Evolutionary conservation across 495 filamentous ascomycete species (phyloP), one percentile per base, ranked within the genome.

Genomic region (Xylaria longipes): DNA sequence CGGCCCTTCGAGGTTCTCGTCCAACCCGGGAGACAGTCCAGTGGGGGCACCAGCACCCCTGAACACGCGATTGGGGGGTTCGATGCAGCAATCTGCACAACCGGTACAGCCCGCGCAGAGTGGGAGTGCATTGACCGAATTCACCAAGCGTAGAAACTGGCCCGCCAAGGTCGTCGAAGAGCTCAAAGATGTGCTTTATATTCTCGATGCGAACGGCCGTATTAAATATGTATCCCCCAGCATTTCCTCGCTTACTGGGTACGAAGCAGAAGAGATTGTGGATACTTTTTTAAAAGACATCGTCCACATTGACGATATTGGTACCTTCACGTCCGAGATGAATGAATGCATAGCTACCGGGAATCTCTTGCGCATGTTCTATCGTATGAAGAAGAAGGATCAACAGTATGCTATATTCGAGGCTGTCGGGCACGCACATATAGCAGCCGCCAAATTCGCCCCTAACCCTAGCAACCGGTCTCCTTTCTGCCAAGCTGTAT

Each of bases 261-360:
- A 92, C 77, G 84, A 86, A 8, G 79, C 87, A 1, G 84, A 89
- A 15, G 91, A 95, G 74, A 82, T 99, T 14, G 83, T 92, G 65
- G 91, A 92, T 65, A 88, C 85, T 72, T 91, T 93, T 69, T 88
- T 98, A 22, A 86, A 86, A 12, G 90, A 97, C 33, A 90, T 93
- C 73, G 91, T 98, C 57, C 96, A 99, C 73, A 88, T 91, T 14
- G 95, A 98, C 81, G 96, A 99, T 83, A 89, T 90, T 65, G 87
- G 89, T 22, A 88, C 97, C 75, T 97, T 97, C 78, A 87, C 92
- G 43, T 87, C 92, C 52, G 96, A 98, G 78, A 89, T 99, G 85
- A 93, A 97, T 76, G 94, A 98, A 74, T 93, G 92, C 39, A 96
- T 98, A 68, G 89, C 93, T n/a, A 89, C 87, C 35, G 93, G 91